Evolutionary conservation across 768 basidiomycete species (phyloP), one percentile per base, ranked within the genome.

Genomic region (Psilocybe tampanensis): DNA sequence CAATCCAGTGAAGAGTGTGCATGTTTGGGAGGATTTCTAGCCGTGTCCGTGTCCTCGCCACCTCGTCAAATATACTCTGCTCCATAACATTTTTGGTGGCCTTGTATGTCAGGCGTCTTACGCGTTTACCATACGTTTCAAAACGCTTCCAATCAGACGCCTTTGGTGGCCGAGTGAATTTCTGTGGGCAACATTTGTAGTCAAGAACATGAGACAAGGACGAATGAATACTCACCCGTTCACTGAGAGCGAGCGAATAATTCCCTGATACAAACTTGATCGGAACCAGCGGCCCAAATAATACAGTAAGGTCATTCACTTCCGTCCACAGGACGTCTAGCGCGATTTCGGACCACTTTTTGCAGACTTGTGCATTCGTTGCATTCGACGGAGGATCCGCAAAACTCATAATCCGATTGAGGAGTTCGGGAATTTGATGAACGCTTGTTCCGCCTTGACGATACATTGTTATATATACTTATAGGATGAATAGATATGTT

Each of bases 311-410:
- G 57, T 81, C 74, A 50, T 74, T 68, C 5, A 86, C 77, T 1
- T 84, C 77, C 51, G 70, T 74, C 87, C 87, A 89, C 0, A 88
- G 65, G n/a, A 71, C 63, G 63, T 86, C 81, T 54, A 88, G 67
- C 1, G 85, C 82, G 21, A 83, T 68, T 11, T 82, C 77, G 1
- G 81, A 83, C 87, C 87, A 89, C 45, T 57, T 62, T 60, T 77
- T 85, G 73, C 82, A 88, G 15, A 87, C 84, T 24, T 71, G 69
- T 2, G 82, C 85, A 49, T 80, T 85, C 1, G 55, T 56, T 1
- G 73, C 72, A 60, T 83, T 80, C 3, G 76, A 67, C 1, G 55
- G 29, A 8, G 62, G 62, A 57, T 81, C 80, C 21, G 85, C 60
- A 57, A 74, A 79, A 29, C 68, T 68, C 66, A 88, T 82, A 8